Percentiles rank a stretch among this genome's conserved stretches.
Conservation (phyloP, 805 yeast genomes). For the Sungouiozyma ichnusensis region DNA sequence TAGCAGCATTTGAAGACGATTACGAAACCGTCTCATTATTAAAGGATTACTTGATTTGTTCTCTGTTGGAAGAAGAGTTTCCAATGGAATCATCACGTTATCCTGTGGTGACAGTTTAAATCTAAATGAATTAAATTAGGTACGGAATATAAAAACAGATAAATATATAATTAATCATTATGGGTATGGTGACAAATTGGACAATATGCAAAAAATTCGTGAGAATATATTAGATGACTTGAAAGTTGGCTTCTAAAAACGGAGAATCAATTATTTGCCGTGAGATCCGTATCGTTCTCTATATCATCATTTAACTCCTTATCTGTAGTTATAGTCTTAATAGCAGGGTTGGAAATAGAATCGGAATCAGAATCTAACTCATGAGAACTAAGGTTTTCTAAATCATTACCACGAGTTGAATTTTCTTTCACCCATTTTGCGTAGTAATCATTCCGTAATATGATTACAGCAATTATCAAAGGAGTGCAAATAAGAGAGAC, state of each 20-base stretch:
- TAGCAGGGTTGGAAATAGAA: background rate
- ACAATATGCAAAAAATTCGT: background rate
- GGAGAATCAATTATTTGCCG: background rate
- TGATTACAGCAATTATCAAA: slow-evolving; percentile 9
- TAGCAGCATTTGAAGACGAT: slow-evolving; percentile 9
- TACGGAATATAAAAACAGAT: background rate
- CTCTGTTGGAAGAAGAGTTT: slow-evolving; percentile 21
- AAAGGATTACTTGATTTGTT: slow-evolving; percentile 23
- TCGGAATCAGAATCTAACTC: background rate
- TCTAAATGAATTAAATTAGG: no score
- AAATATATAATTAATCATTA: no score
- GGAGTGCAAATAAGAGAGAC: slow-evolving; percentile 15
- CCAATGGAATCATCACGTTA: no score
- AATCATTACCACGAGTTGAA: background rate
- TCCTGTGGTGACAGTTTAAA: no score
- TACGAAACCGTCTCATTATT: slow-evolving; percentile 17
- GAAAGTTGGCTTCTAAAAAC: no score
- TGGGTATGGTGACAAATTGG: background rate
- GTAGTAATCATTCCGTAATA: slow-evolving; percentile 11
- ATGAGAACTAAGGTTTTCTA: background rate
- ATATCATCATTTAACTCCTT: background rate
- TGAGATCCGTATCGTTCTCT: background rate
- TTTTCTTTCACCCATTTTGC: slow-evolving; percentile 1
- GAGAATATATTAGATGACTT: background rate
- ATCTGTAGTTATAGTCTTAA: background rate